Evolutionary conservation across 371 early-diverging fungal species (phyloP), one percentile per base, ranked within the genome.

Genomic region (Mucor lusitanicus): DNA sequence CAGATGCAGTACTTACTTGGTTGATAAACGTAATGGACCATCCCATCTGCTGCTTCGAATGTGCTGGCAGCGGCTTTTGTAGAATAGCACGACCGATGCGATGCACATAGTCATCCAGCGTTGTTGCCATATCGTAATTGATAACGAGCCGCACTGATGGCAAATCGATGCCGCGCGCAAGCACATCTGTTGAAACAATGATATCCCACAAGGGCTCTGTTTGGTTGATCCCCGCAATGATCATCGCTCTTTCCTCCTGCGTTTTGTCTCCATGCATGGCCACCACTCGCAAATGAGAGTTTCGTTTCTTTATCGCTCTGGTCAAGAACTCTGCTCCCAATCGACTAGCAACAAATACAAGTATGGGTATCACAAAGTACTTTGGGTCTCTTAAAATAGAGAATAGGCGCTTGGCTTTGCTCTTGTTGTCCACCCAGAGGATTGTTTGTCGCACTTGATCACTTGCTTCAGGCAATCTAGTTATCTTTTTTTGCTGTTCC

Each of bases 21-120:
- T 89, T 89, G 59, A 89, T 79, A 64, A 89, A 89, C 6, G 88
- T 87, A 54, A 89, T 83, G 0, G 87, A 80, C 81, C 88, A 83
- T 3, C 69, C 79, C 28, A 70, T 69, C 30, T 73, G 55, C 30
- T 76, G 54, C 68, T 68, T 69, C 56, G 72, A 3, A 53, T 67
- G 55, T 59, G 27, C 30, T 46, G 74, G 55, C 39, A 72, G 6
- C 53, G 77, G 66, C 65, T 82, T 69, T 58, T 70, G 61, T 54
- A 81, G 42, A 32, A 75, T 77, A 17, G 87, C 89, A 30, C 87
- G 73, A 6, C 85, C 86, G 19, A 87, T 80, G 44, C 87, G 88
- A 67, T 87, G 89, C 0, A 85, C 76, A 70, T 88, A 88, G 50
- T 86, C 86, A 17, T 80, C 80, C 30, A 88, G 60, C 1, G 87